phyloP scores from a whole-genome alignment of 768 basidiomycete genomes.

The Lentinula edodes region DNA sequence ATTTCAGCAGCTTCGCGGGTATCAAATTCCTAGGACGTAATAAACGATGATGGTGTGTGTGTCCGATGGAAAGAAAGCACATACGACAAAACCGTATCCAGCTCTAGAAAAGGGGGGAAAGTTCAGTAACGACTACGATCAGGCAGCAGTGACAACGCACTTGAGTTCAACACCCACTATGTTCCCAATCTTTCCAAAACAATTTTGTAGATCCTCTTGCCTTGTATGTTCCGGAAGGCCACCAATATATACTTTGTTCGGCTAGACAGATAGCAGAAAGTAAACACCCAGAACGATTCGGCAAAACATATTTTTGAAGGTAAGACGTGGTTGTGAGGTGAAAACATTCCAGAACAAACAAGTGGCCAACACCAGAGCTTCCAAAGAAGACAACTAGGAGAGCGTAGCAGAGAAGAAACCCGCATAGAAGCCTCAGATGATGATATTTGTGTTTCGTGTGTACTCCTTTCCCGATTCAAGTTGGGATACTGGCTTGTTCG shows the following conservation, averaged over 20 bases:
- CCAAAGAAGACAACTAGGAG: constrained; percentile 12
- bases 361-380: constrained; percentile 17
- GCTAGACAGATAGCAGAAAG: constrained; percentile 62
- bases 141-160: constrained; percentile 37
- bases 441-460: not conserved
- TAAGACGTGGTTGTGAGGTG: constrained; percentile 38
- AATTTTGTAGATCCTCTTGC: constrained; percentile 77
- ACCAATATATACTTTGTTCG: constrained; percentile 91
- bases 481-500: not conserved
- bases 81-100: constrained; percentile 87
- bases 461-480: not conserved
- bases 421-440: not conserved
- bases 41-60: constrained; percentile 7
- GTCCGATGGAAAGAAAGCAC: constrained; percentile 20
- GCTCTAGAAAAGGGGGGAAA: constrained; percentile 39
- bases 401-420: constrained; percentile 4
- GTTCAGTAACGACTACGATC: constrained; percentile 5
- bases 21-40: constrained; percentile 67
- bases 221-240: constrained; percentile 85
- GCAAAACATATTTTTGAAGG: constrained; percentile 41
- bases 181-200: constrained; percentile 80
- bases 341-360: constrained; percentile 22
- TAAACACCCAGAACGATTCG: constrained; percentile 52
- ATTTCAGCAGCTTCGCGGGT: constrained; percentile 76
- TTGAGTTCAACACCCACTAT: constrained; percentile 79